Evolutionary conservation across 371 early-diverging fungal species (phyloP), one percentile per base, ranked within the genome.

Genomic region (Syncephalis fuscata): DNA sequence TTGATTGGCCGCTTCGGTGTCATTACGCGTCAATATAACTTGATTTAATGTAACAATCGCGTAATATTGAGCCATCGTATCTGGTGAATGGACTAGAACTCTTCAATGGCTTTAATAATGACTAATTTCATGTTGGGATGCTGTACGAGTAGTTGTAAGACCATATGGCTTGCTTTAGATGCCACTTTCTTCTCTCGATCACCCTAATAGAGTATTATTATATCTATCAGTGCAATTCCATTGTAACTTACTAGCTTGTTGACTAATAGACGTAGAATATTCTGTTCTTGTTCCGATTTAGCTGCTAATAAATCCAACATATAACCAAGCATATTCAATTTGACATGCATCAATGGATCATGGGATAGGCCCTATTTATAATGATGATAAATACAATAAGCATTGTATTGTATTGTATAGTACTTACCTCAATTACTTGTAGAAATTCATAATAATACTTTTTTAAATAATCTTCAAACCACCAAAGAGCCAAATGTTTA

Each of bases 231-330:
- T 37, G n/a, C 8, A 23, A 25, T 19, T 7, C 16, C 16, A 5
- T 15, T 44, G 20, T 15, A n/a, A 2, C 11, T 38, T 61, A 63
- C 66, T 46, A 96, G 64, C 60, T 94, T 96, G 78, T 91, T 92
- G 51, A 90, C 81, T 20, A 96, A 71, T 46, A 96, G 57, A 32
- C 81, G 73, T 39, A 96, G 71, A 50, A 96, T 68, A 53, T 91
- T 93, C 46, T 84, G 82, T 57, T 96, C 97, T 65, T 94, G 91
- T 64, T 96, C 97, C 7, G 95, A 90, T 59, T 92, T 92, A 21
- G 75, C 64, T 39, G 68, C 62, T 49, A 94, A 65, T 36, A 96
- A 66, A 54, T 84, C 83, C 46, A 70, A 64, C 43, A 92, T 73
- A 62, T 73, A 76, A 8, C 62, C 59, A 2, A 93, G 64, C 68